Percentiles rank a stretch among this genome's conserved stretches.
phyloP scores from a whole-genome alignment of 257 asterid species.

The Solanum sitiens region DNA sequence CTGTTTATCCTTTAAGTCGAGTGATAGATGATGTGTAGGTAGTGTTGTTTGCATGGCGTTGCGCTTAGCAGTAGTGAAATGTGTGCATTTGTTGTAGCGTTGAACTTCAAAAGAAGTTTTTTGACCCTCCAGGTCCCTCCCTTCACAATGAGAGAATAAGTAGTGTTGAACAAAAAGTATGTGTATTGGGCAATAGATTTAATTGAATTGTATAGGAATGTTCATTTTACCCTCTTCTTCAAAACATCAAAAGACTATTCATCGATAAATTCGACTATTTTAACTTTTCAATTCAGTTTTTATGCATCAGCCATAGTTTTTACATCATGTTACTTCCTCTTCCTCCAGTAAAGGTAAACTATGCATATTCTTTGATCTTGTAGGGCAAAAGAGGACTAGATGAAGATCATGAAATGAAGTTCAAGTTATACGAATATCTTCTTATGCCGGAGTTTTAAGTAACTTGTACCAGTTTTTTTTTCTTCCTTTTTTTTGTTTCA shows the following conservation, averaged over 20 bases:
- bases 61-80: neutral
- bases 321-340: neutral
- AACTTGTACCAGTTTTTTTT: neutral
- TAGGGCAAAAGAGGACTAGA: constrained; percentile 58
- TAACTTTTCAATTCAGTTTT: neutral
- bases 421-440: constrained; percentile 22
- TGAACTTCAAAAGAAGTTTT: neutral
- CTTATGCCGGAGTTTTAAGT: neutral
- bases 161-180: neutral
- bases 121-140: neutral
- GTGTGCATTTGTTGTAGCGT: neutral
- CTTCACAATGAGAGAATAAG: neutral
- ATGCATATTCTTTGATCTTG: constrained; percentile 41
- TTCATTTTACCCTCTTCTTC: neutral
- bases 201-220: neutral
- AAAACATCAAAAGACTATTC: neutral
- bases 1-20: neutral
- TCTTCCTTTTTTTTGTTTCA: neutral
- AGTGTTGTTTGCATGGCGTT: neutral
- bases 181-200: neutral
- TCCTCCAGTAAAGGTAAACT: constrained; percentile 8
- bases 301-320: neutral
- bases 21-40: neutral
- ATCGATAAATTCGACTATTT: neutral
- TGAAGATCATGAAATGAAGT: constrained; percentile 47